Conservation (phyloP, 306 rosid species). For the Cicer chorassanicum region DNA sequence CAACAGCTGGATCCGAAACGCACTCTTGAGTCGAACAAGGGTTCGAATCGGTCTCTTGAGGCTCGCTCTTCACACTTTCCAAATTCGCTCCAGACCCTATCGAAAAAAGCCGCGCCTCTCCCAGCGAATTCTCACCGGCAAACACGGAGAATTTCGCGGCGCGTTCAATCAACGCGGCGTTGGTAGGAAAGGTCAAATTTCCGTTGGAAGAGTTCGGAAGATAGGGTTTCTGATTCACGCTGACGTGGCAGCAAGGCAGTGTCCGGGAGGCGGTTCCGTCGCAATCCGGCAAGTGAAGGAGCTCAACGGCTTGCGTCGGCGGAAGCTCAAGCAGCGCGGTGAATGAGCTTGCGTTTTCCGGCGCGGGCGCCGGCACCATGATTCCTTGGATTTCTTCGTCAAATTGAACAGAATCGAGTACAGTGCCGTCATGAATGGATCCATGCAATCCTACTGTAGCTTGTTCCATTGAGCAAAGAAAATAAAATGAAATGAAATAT, state of each 20-base stretch:
- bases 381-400: conserved; percentile 81
- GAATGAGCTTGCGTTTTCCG: conserved; percentile 84
- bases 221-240: conserved; percentile 51
- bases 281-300: conserved; percentile 71
- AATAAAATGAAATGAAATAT: neutral
- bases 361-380: conserved; percentile 62
- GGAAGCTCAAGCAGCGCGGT: conserved; percentile 94
- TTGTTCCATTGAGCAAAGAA: conserved; percentile 60
- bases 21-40: conserved; percentile 61
- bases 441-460: conserved; percentile 52
- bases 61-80: conserved; percentile 86
- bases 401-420: conserved; percentile 79
- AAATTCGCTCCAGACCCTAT: conserved; percentile 51
- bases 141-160: conserved; percentile 70
- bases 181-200: conserved; percentile 62
- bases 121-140: conserved; percentile 62
- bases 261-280: conserved; percentile 33
- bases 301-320: conserved; percentile 80
- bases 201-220: conserved; percentile 47
- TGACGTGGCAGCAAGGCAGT: conserved; percentile 36
- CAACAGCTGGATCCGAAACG: conserved; percentile 58
- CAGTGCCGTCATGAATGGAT: conserved; percentile 60
- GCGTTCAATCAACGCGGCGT: conserved; percentile 66
- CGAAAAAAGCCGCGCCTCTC: conserved; percentile 53
- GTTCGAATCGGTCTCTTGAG: conserved; percentile 73